Evolutionary conservation across 2,329 filamentous ascomycete species (phyloP).

Genomic region (Neocucurbitaria cava): DNA sequence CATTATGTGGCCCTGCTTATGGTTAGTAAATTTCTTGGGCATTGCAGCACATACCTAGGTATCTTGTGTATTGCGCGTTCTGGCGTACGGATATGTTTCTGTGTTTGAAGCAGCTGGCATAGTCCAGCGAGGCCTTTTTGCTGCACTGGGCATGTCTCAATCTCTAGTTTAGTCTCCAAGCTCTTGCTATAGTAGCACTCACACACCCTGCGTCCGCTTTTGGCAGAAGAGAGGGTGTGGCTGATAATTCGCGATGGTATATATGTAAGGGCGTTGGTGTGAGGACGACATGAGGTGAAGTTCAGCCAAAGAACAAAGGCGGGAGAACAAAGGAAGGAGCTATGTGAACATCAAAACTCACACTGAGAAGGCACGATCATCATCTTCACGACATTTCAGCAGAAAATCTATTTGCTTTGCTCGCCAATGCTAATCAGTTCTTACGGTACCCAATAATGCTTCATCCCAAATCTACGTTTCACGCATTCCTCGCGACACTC

Average conservation of each 20-base stretch:
- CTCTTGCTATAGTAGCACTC: background rate
- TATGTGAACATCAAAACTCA: background rate
- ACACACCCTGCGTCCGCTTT: background rate
- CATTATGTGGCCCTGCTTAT: background rate
- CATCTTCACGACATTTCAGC: background rate
- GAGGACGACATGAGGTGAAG: background rate
- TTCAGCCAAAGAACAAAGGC: background rate
- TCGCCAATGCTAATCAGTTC: background rate
- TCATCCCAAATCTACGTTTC: background rate
- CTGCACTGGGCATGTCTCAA: background rate
- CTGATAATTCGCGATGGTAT: background rate
- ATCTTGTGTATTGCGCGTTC: background rate
- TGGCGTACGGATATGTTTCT: background rate
- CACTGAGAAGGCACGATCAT: background rate
- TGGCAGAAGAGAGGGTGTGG: background rate
- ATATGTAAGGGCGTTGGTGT: background rate
- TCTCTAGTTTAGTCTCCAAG: background rate
- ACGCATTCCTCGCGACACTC: conserved; percentile 27
- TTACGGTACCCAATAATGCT: background rate
- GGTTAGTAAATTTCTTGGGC: too few species aligned
- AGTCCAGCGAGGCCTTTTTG: background rate
- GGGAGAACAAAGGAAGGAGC: background rate
- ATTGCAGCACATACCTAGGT: too few species aligned
- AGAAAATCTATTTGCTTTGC: background rate
- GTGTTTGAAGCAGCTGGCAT: background rate